Conservation (phyloP, 2,329 filamentous ascomycete species). For the Alternaria infectoria region DNA sequence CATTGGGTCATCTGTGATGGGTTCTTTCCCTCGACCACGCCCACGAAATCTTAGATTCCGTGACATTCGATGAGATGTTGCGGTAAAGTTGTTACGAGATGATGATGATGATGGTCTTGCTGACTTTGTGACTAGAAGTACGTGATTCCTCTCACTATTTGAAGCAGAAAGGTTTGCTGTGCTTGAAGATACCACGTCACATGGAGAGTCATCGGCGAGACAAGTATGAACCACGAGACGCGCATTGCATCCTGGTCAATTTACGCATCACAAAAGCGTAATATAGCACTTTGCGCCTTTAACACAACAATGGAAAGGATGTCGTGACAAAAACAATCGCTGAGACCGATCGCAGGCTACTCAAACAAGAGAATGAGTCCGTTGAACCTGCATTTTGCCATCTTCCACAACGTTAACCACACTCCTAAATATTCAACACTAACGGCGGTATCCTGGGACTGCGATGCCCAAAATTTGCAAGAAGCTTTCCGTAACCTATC, state of each 20-base stretch:
- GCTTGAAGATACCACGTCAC: not conserved
- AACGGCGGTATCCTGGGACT: not conserved
- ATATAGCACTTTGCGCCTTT: not conserved
- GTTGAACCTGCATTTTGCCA: not conserved
- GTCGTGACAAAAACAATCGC: not conserved
- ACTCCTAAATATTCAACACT: not conserved
- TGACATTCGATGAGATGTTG: not conserved
- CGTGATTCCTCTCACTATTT: not conserved
- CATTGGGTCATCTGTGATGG: not conserved
- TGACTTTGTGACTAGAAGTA: not conserved
- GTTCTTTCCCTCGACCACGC: not conserved
- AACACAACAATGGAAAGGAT: not conserved
- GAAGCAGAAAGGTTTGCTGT: not conserved
- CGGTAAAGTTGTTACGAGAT: not conserved
- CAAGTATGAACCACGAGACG: not conserved
- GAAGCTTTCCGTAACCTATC: not conserved
- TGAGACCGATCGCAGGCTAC: not conserved
- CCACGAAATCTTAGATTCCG: not conserved
- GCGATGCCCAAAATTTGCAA: constrained; percentile 4
- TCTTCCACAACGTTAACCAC: not conserved
- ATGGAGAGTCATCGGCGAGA: not conserved
- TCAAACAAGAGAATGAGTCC: not conserved
- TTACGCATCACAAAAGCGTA: not conserved
- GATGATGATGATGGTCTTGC: not conserved
- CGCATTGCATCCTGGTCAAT: not conserved